A percentile compares a stretch with the other conserved stretches of the same genome.
Evolutionary conservation across 2,329 filamentous ascomycete genomes (phyloP).

Genomic region (Colletotrichum shisoi): DNA sequence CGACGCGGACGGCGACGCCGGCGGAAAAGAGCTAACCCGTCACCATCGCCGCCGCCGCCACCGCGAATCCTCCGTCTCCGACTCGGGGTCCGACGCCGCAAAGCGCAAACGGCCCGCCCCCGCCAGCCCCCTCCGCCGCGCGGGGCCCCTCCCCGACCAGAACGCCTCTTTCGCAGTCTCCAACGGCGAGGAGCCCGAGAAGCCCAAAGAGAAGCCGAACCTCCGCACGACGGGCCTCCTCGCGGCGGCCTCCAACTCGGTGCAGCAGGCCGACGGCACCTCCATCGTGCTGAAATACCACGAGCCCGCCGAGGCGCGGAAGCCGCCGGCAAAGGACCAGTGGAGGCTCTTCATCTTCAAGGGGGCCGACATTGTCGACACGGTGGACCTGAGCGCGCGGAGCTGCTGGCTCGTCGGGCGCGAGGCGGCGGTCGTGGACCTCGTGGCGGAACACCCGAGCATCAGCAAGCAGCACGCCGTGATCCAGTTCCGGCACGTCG

Average conservation of each 20-base stretch:
- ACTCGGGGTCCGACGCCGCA: conserved; percentile 46
- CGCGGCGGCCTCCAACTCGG: conserved; percentile 84
- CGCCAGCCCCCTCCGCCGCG: conserved; percentile 43
- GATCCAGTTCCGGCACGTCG: conserved; percentile 87
- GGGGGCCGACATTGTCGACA: conserved; percentile 79
- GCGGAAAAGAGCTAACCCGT: conserved; percentile 29
- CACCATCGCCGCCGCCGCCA: conserved; percentile 9
- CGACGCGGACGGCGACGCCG: conserved; percentile 30
- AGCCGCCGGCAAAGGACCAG: conserved; percentile 76
- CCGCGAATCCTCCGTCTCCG: conserved; percentile 41
- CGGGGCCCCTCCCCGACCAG: conserved; percentile 67
- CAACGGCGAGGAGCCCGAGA: conserved; percentile 58
- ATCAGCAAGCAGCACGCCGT: conserved; percentile 96
- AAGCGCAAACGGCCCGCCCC: conserved; percentile 42
- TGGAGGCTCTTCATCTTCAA: conserved; percentile 98
- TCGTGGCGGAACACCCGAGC: conserved; percentile 87
- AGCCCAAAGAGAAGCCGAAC: conserved; percentile 87
- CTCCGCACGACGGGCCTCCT: conserved; percentile 81
- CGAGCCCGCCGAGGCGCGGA: conserved; percentile 91
- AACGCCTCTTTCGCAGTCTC: conserved; percentile 66
- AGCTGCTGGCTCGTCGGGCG: conserved; percentile 93
- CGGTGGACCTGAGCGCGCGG: conserved; percentile 75
- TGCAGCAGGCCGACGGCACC: conserved; percentile 75
- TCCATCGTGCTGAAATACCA: conserved; percentile 91
- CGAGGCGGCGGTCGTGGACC: conserved; percentile 80